Evolutionary conservation across 1,284 basidiomycete species (phyloP).

Genomic region (Cutaneotrichosporon sp.): DNA sequence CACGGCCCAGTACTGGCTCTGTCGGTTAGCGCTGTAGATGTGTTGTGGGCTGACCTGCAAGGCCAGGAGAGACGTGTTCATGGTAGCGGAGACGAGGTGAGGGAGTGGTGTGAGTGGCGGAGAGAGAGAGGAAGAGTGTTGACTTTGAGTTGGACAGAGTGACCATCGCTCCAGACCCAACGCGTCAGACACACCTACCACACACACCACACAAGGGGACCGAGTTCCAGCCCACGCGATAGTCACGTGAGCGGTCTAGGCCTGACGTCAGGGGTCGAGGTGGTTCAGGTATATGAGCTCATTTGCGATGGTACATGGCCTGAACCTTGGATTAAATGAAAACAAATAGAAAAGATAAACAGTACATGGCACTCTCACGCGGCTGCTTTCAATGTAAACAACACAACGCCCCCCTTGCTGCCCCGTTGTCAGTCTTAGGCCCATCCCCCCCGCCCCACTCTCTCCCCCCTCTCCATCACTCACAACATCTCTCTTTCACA

Average conservation of each 20-base stretch:
- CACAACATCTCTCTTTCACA: background rate
- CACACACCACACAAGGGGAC: too few species aligned
- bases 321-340: background rate
- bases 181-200: background rate
- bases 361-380: background rate
- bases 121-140: background rate
- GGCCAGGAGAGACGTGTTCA: slow-evolving; percentile 53
- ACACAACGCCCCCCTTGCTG: background rate
- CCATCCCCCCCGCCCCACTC: background rate
- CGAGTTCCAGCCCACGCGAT: too few species aligned
- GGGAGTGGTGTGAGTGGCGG: background rate
- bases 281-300: background rate
- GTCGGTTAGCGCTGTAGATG: slow-evolving; percentile 21
- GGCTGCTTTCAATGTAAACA: slow-evolving; percentile 4
- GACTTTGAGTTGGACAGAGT: too few species aligned
- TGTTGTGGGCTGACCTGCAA: slow-evolving; percentile 45
- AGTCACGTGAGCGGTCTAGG: background rate
- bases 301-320: background rate
- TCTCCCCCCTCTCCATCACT: background rate
- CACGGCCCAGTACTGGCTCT: slow-evolving; percentile 92
- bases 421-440: background rate
- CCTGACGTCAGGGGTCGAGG: background rate
- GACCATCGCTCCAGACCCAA: background rate
- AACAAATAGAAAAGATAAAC: background rate
- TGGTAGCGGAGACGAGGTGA: slow-evolving; percentile 16